These are phyloP conservation scores for Anisodus acutangulus DNA, from an alignment of 257 asterid genomes.

Conservation along the genomic window DNA sequence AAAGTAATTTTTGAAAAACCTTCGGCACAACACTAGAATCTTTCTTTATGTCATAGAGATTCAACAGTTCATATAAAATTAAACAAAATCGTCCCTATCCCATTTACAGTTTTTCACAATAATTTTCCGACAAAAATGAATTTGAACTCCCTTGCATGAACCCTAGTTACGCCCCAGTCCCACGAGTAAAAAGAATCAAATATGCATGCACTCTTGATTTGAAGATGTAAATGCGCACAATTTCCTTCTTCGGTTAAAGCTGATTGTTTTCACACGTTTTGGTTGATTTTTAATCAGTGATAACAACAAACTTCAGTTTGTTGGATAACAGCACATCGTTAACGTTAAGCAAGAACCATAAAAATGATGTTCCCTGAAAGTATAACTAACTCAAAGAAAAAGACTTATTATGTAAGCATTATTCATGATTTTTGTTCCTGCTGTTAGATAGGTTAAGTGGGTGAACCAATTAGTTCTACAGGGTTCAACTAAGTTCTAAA, in stretches of 20 bases:
- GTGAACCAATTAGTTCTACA: constrained; percentile 60
- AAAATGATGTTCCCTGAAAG: constrained; percentile 28
- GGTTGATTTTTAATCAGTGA: not conserved
- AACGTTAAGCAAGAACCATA: constrained; percentile 42
- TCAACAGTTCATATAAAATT: no score
- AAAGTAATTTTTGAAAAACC: no score
- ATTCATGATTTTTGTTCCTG: not conserved
- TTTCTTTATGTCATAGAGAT: no score
- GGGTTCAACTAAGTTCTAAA: constrained; percentile 53
- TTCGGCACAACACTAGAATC: no score
- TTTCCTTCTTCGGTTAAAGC: not conserved
- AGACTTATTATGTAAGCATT: no score
- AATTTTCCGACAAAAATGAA: no score
- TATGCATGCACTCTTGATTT: constrained; percentile 57
- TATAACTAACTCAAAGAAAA: not conserved
- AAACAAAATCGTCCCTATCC: no score
- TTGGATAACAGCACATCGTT: constrained; percentile 5
- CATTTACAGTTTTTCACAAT: no score
- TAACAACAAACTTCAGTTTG: not conserved
- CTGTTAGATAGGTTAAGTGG: constrained; percentile 57
- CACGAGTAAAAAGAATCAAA: constrained; percentile 48
- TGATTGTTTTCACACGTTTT: not conserved
- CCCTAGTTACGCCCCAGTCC: no score
- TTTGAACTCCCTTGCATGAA: no score
- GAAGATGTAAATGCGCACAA: not conserved